Conservation (phyloP, 2,329 filamentous ascomycete species). For the Monilinia aucupariae region DNA sequence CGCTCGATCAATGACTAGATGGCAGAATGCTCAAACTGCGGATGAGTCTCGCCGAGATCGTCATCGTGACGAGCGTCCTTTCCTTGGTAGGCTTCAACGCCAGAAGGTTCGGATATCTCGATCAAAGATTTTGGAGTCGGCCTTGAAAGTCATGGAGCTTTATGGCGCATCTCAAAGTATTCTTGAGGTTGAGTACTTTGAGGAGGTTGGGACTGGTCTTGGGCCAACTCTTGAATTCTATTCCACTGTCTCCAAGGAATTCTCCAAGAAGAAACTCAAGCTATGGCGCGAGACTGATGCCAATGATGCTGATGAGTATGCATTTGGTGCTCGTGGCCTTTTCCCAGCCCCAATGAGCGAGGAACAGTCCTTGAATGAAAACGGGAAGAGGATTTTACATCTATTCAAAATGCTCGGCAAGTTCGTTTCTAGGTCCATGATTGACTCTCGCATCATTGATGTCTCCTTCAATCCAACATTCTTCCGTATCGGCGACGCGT, state of each 20-base stretch:
- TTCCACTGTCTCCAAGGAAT: constrained; percentile 93
- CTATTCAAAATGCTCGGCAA: constrained; percentile 92
- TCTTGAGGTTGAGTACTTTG: constrained; percentile 96
- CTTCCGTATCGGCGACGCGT: constrained; percentile 79
- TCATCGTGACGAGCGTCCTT: constrained; percentile 80
- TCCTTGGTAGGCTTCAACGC: constrained; percentile 83
- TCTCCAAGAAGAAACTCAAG: constrained; percentile 94
- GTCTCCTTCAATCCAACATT: constrained; percentile 96
- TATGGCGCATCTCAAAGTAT: constrained; percentile 97
- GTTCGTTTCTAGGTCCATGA: constrained; percentile 96
- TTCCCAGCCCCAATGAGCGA: constrained; percentile 89
- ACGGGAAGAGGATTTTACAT: constrained; percentile 81
- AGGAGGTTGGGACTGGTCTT: constrained; percentile 93
- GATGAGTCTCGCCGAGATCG: constrained; percentile 78
- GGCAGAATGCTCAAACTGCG: constrained; percentile 84
- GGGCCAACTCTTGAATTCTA: constrained; percentile 97
- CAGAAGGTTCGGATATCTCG: constrained; percentile 98
- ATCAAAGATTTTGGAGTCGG: constrained; percentile 90
- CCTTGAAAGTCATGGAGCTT: constrained; percentile 96
- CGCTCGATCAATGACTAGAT: constrained; percentile 91
- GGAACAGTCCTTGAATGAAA: constrained; percentile 65
- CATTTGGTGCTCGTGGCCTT: constrained; percentile 75
- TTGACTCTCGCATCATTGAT: constrained; percentile 96
- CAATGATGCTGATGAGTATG: constrained; percentile 68
- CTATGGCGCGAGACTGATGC: constrained; percentile 91